These are phyloP conservation scores for Boletus coccyginus DNA, from an alignment of 768 basidiomycete genomes.

Conservation along the genomic window DNA sequence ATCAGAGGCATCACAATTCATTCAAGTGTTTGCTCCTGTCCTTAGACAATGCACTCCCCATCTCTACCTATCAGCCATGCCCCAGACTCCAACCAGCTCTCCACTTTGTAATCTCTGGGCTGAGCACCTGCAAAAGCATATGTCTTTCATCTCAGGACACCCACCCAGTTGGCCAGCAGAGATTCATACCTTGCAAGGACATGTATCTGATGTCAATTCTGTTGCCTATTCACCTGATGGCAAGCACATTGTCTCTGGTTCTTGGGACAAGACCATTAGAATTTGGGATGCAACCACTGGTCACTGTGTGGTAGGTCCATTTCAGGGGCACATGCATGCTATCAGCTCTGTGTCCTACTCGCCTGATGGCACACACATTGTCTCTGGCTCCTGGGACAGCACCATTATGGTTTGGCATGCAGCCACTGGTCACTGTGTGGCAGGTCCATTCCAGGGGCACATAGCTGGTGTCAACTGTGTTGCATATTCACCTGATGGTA, in stretches of 20 bases:
- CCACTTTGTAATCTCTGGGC: background rate
- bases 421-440: constrained; percentile 1
- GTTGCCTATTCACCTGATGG: background rate
- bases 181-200: background rate
- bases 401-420: constrained; percentile 12
- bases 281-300: background rate
- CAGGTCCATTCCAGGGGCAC: constrained; percentile 3
- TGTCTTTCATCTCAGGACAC: background rate
- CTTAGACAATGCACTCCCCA: no score
- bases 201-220: background rate
- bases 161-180: background rate
- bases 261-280: background rate
- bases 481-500: no score
- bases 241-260: background rate
- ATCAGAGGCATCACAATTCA: no score
- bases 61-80: no score
- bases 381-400: no score
- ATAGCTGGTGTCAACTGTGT: background rate
- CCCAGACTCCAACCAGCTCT: background rate
- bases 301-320: background rate
- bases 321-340: background rate
- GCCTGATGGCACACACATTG: no score
- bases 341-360: no score
- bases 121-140: background rate
- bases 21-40: no score